Percentiles rank a stretch among this genome's conserved stretches.
phyloP scores from a whole-genome alignment of 2,329 filamentous ascomycete genomes.

The Septoria petroselini region DNA sequence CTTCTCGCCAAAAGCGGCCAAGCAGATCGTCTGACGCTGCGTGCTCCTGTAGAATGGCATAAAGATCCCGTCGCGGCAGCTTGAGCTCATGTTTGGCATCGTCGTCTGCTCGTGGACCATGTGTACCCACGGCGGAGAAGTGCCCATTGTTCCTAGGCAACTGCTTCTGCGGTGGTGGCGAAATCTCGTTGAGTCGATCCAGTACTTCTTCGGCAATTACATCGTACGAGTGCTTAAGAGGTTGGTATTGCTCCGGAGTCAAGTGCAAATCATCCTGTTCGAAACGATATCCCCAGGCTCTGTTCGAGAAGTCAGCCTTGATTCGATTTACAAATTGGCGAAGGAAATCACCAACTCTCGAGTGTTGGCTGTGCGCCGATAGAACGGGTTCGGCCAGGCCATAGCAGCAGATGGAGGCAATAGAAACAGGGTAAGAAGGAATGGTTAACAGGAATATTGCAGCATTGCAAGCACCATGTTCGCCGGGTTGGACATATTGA shows the following conservation, averaged over 20 bases:
- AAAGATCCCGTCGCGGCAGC: constrained; percentile 56
- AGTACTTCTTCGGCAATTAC: constrained; percentile 64
- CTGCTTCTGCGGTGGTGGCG: constrained; percentile 45
- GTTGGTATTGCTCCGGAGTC: constrained; percentile 57
- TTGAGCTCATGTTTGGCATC: constrained; percentile 30
- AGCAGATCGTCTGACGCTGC: constrained; percentile 55
- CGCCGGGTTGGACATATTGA: neutral
- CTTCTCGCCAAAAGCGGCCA: constrained; percentile 60
- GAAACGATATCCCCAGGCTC: constrained; percentile 65
- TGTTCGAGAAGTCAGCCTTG: constrained; percentile 26
- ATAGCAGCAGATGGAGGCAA: constrained; percentile 29
- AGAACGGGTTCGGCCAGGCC: constrained; percentile 46
- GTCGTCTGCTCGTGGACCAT: constrained; percentile 14
- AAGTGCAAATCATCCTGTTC: constrained; percentile 65
- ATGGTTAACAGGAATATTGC: neutral
- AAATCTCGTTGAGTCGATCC: constrained; percentile 61
- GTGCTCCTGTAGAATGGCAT: constrained; percentile 60
- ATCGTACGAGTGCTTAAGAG: constrained; percentile 66
- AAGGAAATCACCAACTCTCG: constrained; percentile 36
- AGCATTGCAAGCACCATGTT: neutral
- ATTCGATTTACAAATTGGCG: neutral
- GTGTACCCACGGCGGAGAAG: neutral
- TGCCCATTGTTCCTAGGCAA: constrained; percentile 42
- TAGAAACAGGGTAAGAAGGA: too few species aligned
- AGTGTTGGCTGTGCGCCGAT: constrained; percentile 44